phyloP scores from a whole-genome alignment of 2,329 filamentous ascomycete species.

The Nemania sp. region DNA sequence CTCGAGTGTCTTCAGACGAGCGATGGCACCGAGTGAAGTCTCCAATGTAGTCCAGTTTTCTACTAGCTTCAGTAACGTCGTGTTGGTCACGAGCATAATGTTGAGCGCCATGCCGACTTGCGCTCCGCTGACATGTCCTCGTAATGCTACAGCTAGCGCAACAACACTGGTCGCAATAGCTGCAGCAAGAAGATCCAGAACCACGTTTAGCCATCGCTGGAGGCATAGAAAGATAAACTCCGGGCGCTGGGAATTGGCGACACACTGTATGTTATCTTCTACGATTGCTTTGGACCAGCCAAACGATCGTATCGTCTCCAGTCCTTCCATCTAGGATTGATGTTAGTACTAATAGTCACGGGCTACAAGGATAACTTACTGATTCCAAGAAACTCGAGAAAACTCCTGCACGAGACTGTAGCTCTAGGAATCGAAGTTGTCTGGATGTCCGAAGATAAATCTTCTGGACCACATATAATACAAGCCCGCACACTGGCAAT shows the following conservation, averaged over 20 bases:
- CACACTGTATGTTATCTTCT: slow-evolving; percentile 28
- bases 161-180: slow-evolving; percentile 46
- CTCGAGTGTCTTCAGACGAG: slow-evolving; percentile 39
- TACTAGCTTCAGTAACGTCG: slow-evolving; percentile 41
- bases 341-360: background rate
- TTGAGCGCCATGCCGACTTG: slow-evolving; percentile 44
- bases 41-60: slow-evolving; percentile 42
- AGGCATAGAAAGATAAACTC: slow-evolving; percentile 54
- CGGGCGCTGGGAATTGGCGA: slow-evolving; percentile 52
- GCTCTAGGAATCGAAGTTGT: slow-evolving; percentile 58
- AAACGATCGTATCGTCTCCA: slow-evolving; percentile 53
- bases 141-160: slow-evolving; percentile 31
- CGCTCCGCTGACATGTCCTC: slow-evolving; percentile 31
- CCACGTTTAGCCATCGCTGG: slow-evolving; percentile 56
- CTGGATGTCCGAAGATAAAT: slow-evolving; percentile 59
- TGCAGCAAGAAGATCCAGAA: slow-evolving; percentile 54
- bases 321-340: slow-evolving; percentile 36
- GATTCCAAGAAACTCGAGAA: slow-evolving; percentile 34
- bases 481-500: slow-evolving; percentile 48
- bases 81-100: slow-evolving; percentile 41
- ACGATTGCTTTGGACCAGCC: slow-evolving; percentile 44
- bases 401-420: slow-evolving; percentile 54
- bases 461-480: slow-evolving; percentile 52
- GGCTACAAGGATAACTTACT: slow-evolving; percentile 12
- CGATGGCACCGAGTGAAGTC: slow-evolving; percentile 42